Conservation (phyloP, 495 filamentous ascomycete species). For the Cercophora samala region DNA sequence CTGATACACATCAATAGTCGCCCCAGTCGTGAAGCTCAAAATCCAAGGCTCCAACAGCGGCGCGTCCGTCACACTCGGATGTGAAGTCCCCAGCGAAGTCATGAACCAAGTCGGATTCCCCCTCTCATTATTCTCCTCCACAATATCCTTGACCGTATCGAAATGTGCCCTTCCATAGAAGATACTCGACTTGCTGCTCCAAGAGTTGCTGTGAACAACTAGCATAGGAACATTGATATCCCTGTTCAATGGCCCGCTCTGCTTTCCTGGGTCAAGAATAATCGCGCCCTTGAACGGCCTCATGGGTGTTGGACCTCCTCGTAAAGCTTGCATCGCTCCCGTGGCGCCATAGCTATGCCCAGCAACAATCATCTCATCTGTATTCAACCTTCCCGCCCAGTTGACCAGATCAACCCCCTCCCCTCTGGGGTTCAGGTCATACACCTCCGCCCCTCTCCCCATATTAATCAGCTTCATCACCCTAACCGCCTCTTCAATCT, state of each 20-base stretch:
- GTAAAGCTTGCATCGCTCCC: conserved; percentile 47
- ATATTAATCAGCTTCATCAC: conserved; percentile 44
- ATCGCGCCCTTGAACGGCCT: conserved; percentile 44
- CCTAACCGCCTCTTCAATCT: conserved; percentile 49
- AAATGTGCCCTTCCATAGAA: conserved; percentile 54
- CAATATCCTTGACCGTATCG: conserved; percentile 47
- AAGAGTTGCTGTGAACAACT: conserved; percentile 50
- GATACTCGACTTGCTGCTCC: conserved; percentile 43
- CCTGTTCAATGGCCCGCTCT: conserved; percentile 48
- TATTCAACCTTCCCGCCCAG: conserved; percentile 39
- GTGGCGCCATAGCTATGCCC: conserved; percentile 57
- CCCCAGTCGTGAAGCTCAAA: conserved; percentile 48
- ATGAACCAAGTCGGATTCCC: conserved; percentile 50
- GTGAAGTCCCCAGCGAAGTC: conserved; percentile 48
- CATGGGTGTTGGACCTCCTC: conserved; percentile 33
- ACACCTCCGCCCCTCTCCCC: conserved; percentile 38
- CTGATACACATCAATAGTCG: conserved; percentile 41
- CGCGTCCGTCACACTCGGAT: conserved; percentile 54
- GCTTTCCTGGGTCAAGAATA: conserved; percentile 53
- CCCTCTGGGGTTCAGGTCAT: conserved; percentile 32
- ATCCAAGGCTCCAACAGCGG: conserved; percentile 50
- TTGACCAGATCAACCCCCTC: conserved; percentile 30
- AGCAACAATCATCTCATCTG: conserved; percentile 42
- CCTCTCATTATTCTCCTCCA: conserved; percentile 35
- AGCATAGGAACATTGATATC: conserved; percentile 49